phyloP scores from a whole-genome alignment of 257 asterid genomes.

The Nicotiana benthamiana region DNA sequence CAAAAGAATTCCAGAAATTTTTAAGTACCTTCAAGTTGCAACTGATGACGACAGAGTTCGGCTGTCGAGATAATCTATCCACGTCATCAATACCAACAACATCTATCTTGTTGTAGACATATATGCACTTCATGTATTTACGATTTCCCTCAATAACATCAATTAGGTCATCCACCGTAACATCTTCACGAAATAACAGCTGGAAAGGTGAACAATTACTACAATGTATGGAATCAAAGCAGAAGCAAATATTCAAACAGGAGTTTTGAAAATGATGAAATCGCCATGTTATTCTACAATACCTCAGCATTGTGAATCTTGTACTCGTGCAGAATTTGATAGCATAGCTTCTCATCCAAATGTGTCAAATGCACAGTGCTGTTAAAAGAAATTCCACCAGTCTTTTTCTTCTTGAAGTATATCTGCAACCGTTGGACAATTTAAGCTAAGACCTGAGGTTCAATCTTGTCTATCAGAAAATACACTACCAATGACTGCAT shows the following conservation, averaged over 20 bases:
- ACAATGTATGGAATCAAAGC: neutral
- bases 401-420: conserved; percentile 94
- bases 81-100: conserved; percentile 96
- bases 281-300: conserved; percentile 11
- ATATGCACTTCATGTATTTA: conserved; percentile 92
- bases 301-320: conserved; percentile 99
- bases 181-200: conserved; percentile 97
- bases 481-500: neutral
- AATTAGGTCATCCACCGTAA: conserved; percentile 94
- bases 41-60: conserved; percentile 88
- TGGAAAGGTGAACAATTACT: conserved; percentile 15
- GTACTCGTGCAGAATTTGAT: conserved; percentile 94
- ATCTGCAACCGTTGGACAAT: conserved; percentile 44
- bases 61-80: conserved; percentile 90
- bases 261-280: neutral
- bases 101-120: conserved; percentile 96
- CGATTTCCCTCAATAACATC: conserved; percentile 98
- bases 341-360: conserved; percentile 98
- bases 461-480: neutral
- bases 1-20: neutral
- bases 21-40: conserved; percentile 69
- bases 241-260: neutral
- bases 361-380: conserved; percentile 77
- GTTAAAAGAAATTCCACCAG: conserved; percentile 97
- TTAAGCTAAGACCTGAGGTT: conserved; percentile 7